Conservation (phyloP, 2,329 filamentous ascomycete genomes). For the Ceratocystiopsis sp. region DNA sequence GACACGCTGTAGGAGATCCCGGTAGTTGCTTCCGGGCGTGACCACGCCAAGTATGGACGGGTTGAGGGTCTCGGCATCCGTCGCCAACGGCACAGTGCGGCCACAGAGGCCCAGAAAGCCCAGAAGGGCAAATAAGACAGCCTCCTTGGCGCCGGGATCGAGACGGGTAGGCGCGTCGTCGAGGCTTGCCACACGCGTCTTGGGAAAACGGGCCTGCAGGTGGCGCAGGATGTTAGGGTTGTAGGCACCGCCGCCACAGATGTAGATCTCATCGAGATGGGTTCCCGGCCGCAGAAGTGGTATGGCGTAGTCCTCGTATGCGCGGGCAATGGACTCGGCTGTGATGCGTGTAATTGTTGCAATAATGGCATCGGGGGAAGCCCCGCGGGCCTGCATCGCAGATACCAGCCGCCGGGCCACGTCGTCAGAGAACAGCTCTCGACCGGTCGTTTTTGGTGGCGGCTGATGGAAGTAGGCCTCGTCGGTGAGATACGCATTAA, state of each 20-base stretch:
- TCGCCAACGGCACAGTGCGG: conserved; percentile 34
- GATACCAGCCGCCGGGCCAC: conserved; percentile 33
- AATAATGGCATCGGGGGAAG: conserved; percentile 33
- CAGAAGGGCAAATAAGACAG: conserved; percentile 42
- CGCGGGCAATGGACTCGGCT: conserved; percentile 36
- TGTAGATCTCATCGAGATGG: conserved; percentile 33
- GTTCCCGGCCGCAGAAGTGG: conserved; percentile 16
- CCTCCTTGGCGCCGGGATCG: conserved; percentile 39
- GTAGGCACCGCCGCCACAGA: conserved; percentile 41
- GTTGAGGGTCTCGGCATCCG: conserved; percentile 31
- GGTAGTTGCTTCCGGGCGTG: conserved; percentile 35
- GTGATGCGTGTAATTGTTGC: conserved; percentile 43
- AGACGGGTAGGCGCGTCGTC: conserved; percentile 34
- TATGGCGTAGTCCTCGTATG: conserved; percentile 27
- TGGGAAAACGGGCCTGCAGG: conserved; percentile 31
- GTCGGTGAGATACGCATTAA: conserved; percentile 29
- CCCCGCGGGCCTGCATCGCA: conserved; percentile 24
- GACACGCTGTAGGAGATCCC: conserved; percentile 29
- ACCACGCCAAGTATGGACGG: conserved; percentile 38
- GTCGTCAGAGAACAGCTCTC: conserved; percentile 46
- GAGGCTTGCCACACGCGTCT: conserved; percentile 33
- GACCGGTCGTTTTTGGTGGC: conserved; percentile 39
- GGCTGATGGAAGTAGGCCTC: conserved; percentile 32
- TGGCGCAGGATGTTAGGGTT: conserved; percentile 34
- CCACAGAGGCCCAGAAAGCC: conserved; percentile 41